Base-by-base conservation (phyloP, 768 basidiomycete species). In the Mycena metata region DNA sequence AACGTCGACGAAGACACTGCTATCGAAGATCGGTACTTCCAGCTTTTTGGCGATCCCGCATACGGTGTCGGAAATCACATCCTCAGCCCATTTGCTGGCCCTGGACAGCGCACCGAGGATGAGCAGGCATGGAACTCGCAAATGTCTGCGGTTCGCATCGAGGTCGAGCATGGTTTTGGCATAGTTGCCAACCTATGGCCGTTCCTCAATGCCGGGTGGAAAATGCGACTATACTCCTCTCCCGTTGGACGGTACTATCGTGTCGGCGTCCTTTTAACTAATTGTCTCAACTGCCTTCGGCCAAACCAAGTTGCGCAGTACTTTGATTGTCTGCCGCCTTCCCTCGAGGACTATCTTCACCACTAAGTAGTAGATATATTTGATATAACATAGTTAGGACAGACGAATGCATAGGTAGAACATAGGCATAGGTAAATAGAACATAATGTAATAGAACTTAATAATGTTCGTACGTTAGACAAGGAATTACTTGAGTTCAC, bases 141-240 rank as follows among this genome's bases (percentile, higher is more conserved):
- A 13, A 79, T 79, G 77, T 56, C 70, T 12, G 39, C 58, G 5
- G 70, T 76, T 0, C 58, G 72, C 1, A 76, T 76, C 9, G 69
- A 72, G 46, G 78, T 79, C n/a, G 75, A 79, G 57, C 73, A 76
- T 69, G 74, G 72, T 0, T 79, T 79, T 70, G 77, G 70, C 2
- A 57, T 52, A 24, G 60, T 77, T 33, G 12, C 47, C 0, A 50
- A 66, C n/a, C 39, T 60, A 0, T 79, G 78, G 73, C 72, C 69
- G 11, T 78, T 76, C 51, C 42, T 77, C 1, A 71, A 76, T 66
- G 72, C 71, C 4, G 23, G 67, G 12, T 73, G 75, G 69, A 75
- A 74, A 35, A 49, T 68, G 49, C 23, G 62, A 23, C 21, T 79
- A 5, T 74, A 51, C 39, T 5, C 5, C 0, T 75, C 69, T 5